Conservation (phyloP, 2,329 filamentous ascomycete genomes). For the Paraconiothyrium sp. region DNA sequence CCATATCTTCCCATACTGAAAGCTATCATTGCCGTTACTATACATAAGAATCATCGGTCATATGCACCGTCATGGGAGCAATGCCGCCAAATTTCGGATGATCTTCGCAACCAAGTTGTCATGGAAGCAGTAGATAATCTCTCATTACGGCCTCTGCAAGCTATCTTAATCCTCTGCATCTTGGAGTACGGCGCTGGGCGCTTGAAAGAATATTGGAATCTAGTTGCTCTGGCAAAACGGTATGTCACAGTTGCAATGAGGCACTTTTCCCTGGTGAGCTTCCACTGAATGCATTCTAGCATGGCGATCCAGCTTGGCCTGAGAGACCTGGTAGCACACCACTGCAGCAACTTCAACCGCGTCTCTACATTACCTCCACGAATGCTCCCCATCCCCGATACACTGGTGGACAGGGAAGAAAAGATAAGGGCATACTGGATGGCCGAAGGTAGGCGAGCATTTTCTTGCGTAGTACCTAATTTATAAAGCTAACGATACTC, state of each 20-base stretch:
- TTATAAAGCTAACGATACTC: neutral
- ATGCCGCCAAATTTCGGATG: slow-evolving; percentile 28
- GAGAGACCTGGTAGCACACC: slow-evolving; percentile 40
- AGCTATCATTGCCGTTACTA: slow-evolving; percentile 41
- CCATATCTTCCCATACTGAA: slow-evolving; percentile 38
- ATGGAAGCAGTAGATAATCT: slow-evolving; percentile 38
- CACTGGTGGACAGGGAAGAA: slow-evolving; percentile 47
- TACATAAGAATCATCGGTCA: slow-evolving; percentile 33
- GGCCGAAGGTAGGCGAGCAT: slow-evolving; percentile 34
- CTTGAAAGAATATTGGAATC: slow-evolving; percentile 45
- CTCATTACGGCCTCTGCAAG: slow-evolving; percentile 45
- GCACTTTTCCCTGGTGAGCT: no score
- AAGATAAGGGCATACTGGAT: slow-evolving; percentile 51
- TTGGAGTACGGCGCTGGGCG: slow-evolving; percentile 42
- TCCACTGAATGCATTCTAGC: slow-evolving; percentile 22
- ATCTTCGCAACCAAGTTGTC: slow-evolving; percentile 37
- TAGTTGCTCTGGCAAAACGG: slow-evolving; percentile 46
- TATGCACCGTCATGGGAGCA: slow-evolving; percentile 32
- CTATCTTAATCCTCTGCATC: slow-evolving; percentile 42
- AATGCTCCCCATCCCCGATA: slow-evolving; percentile 36
- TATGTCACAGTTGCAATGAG: slow-evolving; percentile 11
- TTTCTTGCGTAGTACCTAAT: neutral
- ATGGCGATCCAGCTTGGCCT: slow-evolving; percentile 42
- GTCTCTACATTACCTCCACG: slow-evolving; percentile 38
- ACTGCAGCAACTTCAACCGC: slow-evolving; percentile 41